These are phyloP conservation scores for Aschersonia sp. DNA, from an alignment of 2,329 filamentous ascomycete species.

Conservation along the genomic window DNA sequence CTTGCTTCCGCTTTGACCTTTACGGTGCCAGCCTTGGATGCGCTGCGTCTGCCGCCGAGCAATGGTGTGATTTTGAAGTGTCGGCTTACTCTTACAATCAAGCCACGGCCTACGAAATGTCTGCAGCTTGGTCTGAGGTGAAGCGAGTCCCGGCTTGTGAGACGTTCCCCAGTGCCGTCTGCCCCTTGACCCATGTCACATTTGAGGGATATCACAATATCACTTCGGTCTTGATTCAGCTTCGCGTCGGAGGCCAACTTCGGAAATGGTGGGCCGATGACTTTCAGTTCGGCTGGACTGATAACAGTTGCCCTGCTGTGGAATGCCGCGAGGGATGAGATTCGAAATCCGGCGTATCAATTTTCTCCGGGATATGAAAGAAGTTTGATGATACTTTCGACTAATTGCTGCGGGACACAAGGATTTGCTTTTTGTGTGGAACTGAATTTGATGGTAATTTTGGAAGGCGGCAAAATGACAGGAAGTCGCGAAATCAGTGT, in stretches of 20 bases:
- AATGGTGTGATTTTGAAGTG: slow-evolving; percentile 26
- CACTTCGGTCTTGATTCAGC: slow-evolving; percentile 22
- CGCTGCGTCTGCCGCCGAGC: slow-evolving; percentile 17
- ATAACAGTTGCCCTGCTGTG: slow-evolving; percentile 24
- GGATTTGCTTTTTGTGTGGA: slow-evolving; percentile 15
- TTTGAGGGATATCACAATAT: slow-evolving; percentile 23
- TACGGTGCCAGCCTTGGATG: slow-evolving; percentile 24
- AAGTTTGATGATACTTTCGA: slow-evolving; percentile 8
- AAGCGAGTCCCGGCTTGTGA: slow-evolving; percentile 23
- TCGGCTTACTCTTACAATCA: slow-evolving; percentile 24
- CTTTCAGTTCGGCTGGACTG: slow-evolving; percentile 23
- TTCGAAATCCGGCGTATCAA: slow-evolving; percentile 16
- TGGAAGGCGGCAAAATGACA: slow-evolving; percentile 17
- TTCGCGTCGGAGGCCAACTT: slow-evolving; percentile 21
- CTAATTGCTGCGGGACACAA: slow-evolving; percentile 12
- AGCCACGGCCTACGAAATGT: slow-evolving; percentile 16
- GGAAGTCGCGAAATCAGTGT: slow-evolving; percentile 14
- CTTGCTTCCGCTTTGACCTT: slow-evolving; percentile 25
- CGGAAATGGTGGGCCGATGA: slow-evolving; percentile 28
- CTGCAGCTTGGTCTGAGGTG: slow-evolving; percentile 24
- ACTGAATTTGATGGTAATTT: slow-evolving; percentile 15
- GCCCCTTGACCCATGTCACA: slow-evolving; percentile 18
- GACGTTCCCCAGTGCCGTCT: slow-evolving; percentile 16
- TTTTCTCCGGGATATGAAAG: slow-evolving; percentile 5
- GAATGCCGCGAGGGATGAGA: slow-evolving; percentile 17